Base-by-base conservation (phyloP, 2,329 filamentous ascomycete species). In the Nemania bipapillata region DNA sequence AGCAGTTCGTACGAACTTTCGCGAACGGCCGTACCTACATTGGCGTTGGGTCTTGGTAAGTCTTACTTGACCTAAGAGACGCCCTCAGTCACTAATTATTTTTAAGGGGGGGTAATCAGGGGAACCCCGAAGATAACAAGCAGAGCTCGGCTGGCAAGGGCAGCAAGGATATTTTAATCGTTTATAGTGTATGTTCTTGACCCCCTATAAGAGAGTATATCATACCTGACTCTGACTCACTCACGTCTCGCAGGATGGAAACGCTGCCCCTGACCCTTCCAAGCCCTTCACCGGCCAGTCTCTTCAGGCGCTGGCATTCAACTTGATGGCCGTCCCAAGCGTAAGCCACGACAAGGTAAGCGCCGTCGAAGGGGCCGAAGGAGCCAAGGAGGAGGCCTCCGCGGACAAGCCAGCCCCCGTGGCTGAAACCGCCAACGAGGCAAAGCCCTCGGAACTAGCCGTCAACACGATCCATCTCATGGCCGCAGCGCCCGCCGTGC, bases 21-120 rank as follows among this genome's bases (percentile, higher is more conserved):
- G 79, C 79, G 0, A 76, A 80, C 35, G 79, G 78, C 2, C 78
- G 79, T 55, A 79, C 78, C 2, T 81, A 81, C 60, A 80, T 81
- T 53, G 80, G 80, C n/a, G 77, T 81, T 52, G 80, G 80, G 32
- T 74, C 80, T 53, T 81, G 74, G 71, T 73, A 53, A 56, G 69
- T 62, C 15, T 50, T n/a, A 1, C 26, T 54, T 0, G 30, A 20
- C 17, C 17, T 42, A 37, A 49, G 42, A 26, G 1, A 52, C 40
- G n/a, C 15, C 24, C 17, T 32, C 3, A 40, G 7, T 15, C 12
- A 9, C 67, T 74, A 56, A 73, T 28, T 9, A 20, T 32, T 49
- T 1, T 62, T 8, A 54, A 75, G 79, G 80, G 75, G 73, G 11
- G 74, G 74, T 3, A 77, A 71, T 61, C 62, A 68, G 9, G 79